These are phyloP conservation scores for Penicillium italicum DNA, from an alignment of 2,329 filamentous ascomycete species.

Conservation along the genomic window DNA sequence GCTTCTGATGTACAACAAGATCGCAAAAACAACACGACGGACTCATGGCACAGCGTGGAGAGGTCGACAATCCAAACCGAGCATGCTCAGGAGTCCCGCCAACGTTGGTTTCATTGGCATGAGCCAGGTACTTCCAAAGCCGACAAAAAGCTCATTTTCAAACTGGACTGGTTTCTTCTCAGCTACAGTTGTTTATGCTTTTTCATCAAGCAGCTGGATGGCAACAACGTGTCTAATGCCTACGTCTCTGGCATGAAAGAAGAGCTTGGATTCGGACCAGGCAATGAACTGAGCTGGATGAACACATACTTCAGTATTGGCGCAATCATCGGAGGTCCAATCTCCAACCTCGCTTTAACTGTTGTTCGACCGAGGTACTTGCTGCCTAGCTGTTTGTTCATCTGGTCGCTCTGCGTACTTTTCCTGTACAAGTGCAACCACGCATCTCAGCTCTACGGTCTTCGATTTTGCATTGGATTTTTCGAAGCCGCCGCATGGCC, in stretches of 20 bases:
- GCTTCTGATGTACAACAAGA: neutral
- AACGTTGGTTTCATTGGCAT: neutral
- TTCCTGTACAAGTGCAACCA: neutral
- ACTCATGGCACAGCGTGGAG: neutral
- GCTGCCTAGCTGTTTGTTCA: neutral
- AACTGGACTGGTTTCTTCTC: neutral
- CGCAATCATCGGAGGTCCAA: neutral
- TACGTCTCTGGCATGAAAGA: neutral
- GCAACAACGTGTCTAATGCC: neutral
- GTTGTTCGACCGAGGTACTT: neutral
- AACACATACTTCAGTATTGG: neutral
- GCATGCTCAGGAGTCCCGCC: neutral
- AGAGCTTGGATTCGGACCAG: neutral
- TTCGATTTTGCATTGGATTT: neutral
- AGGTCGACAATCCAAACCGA: neutral
- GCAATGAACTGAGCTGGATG: neutral
- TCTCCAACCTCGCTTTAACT: neutral
- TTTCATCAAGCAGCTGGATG: neutral
- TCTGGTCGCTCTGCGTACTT: neutral
- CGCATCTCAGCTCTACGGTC: neutral
- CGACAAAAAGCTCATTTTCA: neutral
- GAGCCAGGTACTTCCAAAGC: neutral
- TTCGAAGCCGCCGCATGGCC: neutral
- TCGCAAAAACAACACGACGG: neutral
- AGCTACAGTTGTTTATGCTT: neutral